These are phyloP conservation scores for Myxozyma vanderwaltii DNA, from an alignment of 805 yeast species.

Conservation along the genomic window DNA sequence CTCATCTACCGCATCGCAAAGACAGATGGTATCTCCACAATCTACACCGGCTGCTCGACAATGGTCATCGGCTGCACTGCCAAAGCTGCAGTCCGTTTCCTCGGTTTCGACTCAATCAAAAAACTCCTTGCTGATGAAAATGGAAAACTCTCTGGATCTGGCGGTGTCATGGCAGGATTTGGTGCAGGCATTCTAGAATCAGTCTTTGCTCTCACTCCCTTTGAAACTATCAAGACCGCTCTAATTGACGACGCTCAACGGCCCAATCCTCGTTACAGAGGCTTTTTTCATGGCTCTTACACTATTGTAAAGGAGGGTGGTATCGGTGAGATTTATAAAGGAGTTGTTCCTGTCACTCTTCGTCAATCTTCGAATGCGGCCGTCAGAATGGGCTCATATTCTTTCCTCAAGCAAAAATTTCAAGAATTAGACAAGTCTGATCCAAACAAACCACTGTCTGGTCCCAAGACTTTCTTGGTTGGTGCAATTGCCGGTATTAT, in stretches of 20 bases:
- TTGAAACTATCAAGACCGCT: conserved; percentile 94
- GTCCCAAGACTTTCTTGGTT: conserved; percentile 78
- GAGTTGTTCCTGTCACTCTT: conserved; percentile 87
- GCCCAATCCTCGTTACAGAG: conserved; percentile 70
- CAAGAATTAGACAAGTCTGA: conserved; percentile 40
- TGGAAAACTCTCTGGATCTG: conserved; percentile 83
- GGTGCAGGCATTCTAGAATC: conserved; percentile 96
- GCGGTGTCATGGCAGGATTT: conserved; percentile 95
- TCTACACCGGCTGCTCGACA: conserved; percentile 96
- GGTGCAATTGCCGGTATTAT: conserved; percentile 90
- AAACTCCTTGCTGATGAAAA: conserved; percentile 72
- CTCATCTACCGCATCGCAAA: conserved; percentile 73
- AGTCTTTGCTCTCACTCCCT: conserved; percentile 92
- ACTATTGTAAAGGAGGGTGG: conserved; percentile 76
- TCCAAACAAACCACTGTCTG: conserved; percentile 72
- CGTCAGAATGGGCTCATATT: conserved; percentile 90
- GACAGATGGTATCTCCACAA: conserved; percentile 73
- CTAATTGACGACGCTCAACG: conserved; percentile 88
- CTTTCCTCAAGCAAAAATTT: conserved; percentile 62
- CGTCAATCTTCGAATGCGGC: conserved; percentile 97
- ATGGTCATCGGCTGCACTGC: conserved; percentile 94
- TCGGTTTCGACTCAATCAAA: conserved; percentile 89
- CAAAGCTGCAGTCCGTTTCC: conserved; percentile 91
- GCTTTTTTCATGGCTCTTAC: conserved; percentile 62
- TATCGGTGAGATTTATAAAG: conserved; percentile 79